phyloP scores from a whole-genome alignment of 306 rosid species.

The Cucurbita maxima region DNA sequence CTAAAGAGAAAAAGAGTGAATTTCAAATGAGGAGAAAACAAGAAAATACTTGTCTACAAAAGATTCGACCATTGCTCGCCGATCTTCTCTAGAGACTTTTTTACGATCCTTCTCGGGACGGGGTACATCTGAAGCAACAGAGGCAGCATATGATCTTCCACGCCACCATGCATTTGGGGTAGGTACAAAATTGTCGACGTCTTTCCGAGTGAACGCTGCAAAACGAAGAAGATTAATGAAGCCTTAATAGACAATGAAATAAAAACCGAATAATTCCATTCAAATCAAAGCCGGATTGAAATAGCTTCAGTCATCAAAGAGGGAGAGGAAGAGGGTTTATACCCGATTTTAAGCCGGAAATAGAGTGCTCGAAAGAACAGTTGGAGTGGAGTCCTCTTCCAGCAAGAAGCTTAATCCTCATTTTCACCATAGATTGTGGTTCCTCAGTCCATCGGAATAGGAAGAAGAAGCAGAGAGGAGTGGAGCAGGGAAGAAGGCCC shows the following conservation, averaged over 20 bases:
- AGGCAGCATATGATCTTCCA: neutral
- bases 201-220: neutral
- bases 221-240: neutral
- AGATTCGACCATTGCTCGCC: constrained; percentile 2
- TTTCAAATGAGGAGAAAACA: neutral
- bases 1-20: too few relatives aligned
- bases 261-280: neutral
- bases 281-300: neutral
- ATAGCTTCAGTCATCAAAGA: too few relatives aligned
- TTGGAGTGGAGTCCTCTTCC: neutral
- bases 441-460: neutral
- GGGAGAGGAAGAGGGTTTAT: neutral
- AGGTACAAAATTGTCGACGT: neutral
- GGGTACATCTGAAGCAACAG: neutral
- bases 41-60: constrained; percentile 3
- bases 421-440: neutral
- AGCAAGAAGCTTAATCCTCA: neutral
- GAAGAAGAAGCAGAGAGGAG: neutral
- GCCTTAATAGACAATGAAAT: neutral
- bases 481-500: neutral
- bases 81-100: neutral
- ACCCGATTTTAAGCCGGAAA: neutral
- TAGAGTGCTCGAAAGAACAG: neutral
- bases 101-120: neutral
- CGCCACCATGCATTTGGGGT: neutral